Base-by-base conservation (phyloP, 2,329 filamentous ascomycete species). In the Lachnellula occidentalis region DNA sequence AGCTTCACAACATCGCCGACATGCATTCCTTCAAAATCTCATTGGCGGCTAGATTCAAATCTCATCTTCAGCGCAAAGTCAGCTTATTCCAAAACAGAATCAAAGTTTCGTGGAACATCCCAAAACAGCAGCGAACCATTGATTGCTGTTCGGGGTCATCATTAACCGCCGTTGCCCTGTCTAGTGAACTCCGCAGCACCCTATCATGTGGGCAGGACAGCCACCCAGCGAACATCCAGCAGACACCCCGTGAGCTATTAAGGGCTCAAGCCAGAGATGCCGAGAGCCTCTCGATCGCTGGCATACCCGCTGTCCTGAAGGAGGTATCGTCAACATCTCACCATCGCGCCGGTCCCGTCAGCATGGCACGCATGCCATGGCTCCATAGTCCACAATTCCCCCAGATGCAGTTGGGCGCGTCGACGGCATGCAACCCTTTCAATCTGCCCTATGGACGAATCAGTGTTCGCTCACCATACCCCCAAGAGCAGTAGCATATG, bases 231-330 rank as follows among this genome's bases (percentile, higher is more conserved):
- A 24, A 39, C 22, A 24, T 5, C 22, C 22, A 34, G 50, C 48
- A 45, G 36, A 39, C 55, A 46, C 31, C 14, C 11, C 19, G 5
- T 36, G 39, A n/a, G 47, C 48, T n/a, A 53, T 53, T 45, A 52
- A 45, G 52, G 54, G 43, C 31, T 31, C 9, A 39, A 43, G 56
- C 52, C 54, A 58, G 55, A 56, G 27, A 31, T 31, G 27, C 27
- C 27, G 27, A 31, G 27, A 53, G 50, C 58, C 61, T 60, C 48
- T 61, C 59, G 36, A 41, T 61, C 42, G 53, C 39, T 41, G 22
- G 48, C 51, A 48, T 60, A 63, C 57, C 59, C 59, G 61, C 60
- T 50, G 54, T 54, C 39, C 37, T 41, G 24, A 45, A 60, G 51
- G 61, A 34, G 42, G 31, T 9, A n/a, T 43, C 21, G 27, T 43